Percentiles rank a stretch among this genome's conserved stretches.
These are phyloP conservation scores for Phanerochaete sordida DNA, from an alignment of 768 basidiomycete species.

Conservation along the genomic window DNA sequence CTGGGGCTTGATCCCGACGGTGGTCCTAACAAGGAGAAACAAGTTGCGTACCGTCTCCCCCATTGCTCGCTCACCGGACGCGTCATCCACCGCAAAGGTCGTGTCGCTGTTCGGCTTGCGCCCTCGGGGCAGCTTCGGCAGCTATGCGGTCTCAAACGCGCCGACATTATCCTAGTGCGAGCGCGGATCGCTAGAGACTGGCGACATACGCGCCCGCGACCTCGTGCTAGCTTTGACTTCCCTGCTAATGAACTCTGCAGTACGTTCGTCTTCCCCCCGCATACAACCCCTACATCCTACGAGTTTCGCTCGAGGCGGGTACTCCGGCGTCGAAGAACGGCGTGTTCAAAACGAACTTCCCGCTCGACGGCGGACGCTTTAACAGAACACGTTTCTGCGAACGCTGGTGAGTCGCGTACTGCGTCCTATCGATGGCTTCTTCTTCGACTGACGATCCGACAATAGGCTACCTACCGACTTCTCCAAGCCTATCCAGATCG, in stretches of 20 bases:
- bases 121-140: not conserved
- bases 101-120: not conserved
- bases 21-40: slow-evolving; percentile 80
- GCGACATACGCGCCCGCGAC: not conserved
- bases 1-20: slow-evolving; percentile 86
- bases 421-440: not conserved
- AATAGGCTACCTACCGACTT: slow-evolving; percentile 79
- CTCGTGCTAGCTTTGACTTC: not conserved
- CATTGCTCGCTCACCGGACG: not conserved
- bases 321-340: slow-evolving; percentile 89
- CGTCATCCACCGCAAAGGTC: slow-evolving; percentile 1
- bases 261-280: slow-evolving; percentile 96
- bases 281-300: slow-evolving; percentile 80
- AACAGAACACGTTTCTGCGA: slow-evolving; percentile 70
- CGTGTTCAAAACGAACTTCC: slow-evolving; percentile 94
- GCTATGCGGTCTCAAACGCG: not conserved
- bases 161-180: not conserved
- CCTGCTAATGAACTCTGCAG: slow-evolving; percentile 36
- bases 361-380: slow-evolving; percentile 87
- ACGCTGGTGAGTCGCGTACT: slow-evolving; percentile 57
- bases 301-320: slow-evolving; percentile 89
- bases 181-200: not conserved
- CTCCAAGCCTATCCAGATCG: slow-evolving; percentile 88
- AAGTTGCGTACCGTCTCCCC: slow-evolving; percentile 43
- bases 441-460: not conserved